Base-by-base conservation (phyloP, 1,284 basidiomycete genomes). In the Naganishia sp. region DNA sequence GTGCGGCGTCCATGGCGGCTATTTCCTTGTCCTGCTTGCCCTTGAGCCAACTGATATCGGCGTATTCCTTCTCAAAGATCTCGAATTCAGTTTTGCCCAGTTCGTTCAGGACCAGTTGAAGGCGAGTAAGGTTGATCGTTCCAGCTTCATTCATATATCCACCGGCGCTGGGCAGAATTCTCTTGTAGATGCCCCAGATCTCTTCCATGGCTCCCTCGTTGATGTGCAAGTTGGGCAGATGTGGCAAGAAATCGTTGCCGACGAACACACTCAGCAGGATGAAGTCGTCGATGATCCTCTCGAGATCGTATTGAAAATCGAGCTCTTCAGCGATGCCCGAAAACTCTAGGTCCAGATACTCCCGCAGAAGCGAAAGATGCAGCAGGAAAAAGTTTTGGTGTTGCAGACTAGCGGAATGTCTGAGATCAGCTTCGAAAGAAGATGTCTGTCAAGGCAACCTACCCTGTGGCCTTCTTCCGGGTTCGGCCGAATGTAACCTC, bases 331-430 rank as follows among this genome's bases (percentile, higher is more conserved):
- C 84, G n/a, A 82, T 72, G 1, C 77, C 77, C 54, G 83, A 85
- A 78, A 99, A 99, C 79, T 99, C 95, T 69, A 96, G 85, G 77
- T 99, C 90, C 72, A 99, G 87, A 76, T 99, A 99, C 80, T 99
- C 95, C 72, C 95, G 88, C 83, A 99, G 86, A 52, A 99, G 84
- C 13, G 90, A 96, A 41, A 99, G 84, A 79, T 99, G 96, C 54
- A 99, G 83, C 21, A 99, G 84, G 81, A 92, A 98, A 81, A 99
- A 99, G 78, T 89, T 98, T 71, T 92, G 90, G 2, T 88, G 83
- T 74, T 95, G 90, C 68, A 93, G 81, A 67, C 90, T 92, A 23
- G 45, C 42, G 2, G 43, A 47, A 28, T 18, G 18, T 5, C 21
- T 0, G 31, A 51, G n/a, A 11, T 41, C 11, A 55, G 50, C 15